These are phyloP conservation scores for Talaromyces ruber DNA, from an alignment of 495 filamentous ascomycete genomes.

Conservation along the genomic window DNA sequence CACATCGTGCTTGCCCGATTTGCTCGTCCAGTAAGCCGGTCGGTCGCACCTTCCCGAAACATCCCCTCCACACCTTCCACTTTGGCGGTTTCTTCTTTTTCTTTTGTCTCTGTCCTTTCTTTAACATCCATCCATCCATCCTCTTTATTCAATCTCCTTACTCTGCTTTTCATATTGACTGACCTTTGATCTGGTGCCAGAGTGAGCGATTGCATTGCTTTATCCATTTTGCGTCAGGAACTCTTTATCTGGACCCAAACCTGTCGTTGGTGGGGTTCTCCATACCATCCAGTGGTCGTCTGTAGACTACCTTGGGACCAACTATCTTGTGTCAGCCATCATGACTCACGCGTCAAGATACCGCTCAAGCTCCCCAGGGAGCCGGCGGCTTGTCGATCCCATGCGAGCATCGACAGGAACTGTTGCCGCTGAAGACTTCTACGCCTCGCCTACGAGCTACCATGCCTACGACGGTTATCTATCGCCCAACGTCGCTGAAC, in stretches of 20 bases:
- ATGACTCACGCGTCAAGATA: slow-evolving; percentile 18
- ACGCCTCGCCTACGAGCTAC: slow-evolving; percentile 19
- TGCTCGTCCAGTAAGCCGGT: not conserved
- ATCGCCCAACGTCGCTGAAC: slow-evolving; percentile 25
- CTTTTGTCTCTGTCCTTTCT: not conserved
- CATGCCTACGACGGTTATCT: slow-evolving; percentile 26
- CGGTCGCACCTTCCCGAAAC: slow-evolving; percentile 2
- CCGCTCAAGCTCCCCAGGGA: slow-evolving; percentile 27
- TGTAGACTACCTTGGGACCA: not conserved
- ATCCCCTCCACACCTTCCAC: not conserved
- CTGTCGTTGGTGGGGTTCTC: not conserved
- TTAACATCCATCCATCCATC: not conserved
- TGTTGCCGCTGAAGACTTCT: slow-evolving; percentile 31
- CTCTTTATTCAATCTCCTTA: not conserved
- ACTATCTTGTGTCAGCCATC: not conserved
- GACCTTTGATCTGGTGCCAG: not conserved
- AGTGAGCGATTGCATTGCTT: not conserved
- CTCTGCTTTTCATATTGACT: not conserved
- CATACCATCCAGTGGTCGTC: not conserved
- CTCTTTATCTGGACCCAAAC: not conserved
- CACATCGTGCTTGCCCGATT: not conserved
- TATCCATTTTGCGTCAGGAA: not conserved
- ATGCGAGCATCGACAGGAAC: slow-evolving; percentile 42
- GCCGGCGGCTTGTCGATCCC: slow-evolving; percentile 28
- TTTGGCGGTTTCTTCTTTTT: not conserved